Base-by-base conservation (phyloP, 2,329 filamentous ascomycete species). In the Mycosphaerella sp. region DNA sequence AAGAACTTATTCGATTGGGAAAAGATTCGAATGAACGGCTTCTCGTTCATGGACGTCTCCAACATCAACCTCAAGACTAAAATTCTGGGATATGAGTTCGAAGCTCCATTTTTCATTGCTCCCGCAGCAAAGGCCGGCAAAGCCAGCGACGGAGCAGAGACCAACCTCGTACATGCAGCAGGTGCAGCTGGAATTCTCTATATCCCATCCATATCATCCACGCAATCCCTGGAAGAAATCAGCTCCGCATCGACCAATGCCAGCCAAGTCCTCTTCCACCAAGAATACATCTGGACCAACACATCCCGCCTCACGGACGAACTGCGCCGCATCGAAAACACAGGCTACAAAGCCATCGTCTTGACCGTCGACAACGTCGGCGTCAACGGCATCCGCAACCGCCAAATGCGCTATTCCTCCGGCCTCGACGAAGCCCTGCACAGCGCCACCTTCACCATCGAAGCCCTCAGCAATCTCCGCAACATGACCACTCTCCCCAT, bases 91-190 rank as follows among this genome's bases (percentile, higher is more conserved):
- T 82, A 85, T 34, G 87, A 86, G 64, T 81, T 82, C 54, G 80
- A 84, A 56, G 84, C 90, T 44, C 91, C 91, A 18, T 93, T 95
- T 73, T 97, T 96, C 72, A 85, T 96, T 28, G 95, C 91, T 1
- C 91, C 91, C 37, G 96, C 91, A 6, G 91, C 91, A 0, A 79
- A 96, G 8, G 91, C 91, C 60, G 95, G 95, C 71, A 81, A 95
- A 7, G 91, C 91, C 51, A 79, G 95, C 66, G 84, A 84, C 0
- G 90, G 95, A 69, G 60, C 59, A 9, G 57, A 59, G 43, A 49
- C 28, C 1, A 57, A 57, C 27, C 49, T 81, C 10, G 73, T 78
- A 44, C 71, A 73, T 65, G 79, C 70, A 36, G 76, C 78, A 8
- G 73, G 66, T 7, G 63, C 68, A n/a, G 71, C 70, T 5, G 66